Percentiles rank a stretch among this genome's conserved stretches.
Conservation (phyloP, 2,329 filamentous ascomycete genomes). For the Alternaria sp. region DNA sequence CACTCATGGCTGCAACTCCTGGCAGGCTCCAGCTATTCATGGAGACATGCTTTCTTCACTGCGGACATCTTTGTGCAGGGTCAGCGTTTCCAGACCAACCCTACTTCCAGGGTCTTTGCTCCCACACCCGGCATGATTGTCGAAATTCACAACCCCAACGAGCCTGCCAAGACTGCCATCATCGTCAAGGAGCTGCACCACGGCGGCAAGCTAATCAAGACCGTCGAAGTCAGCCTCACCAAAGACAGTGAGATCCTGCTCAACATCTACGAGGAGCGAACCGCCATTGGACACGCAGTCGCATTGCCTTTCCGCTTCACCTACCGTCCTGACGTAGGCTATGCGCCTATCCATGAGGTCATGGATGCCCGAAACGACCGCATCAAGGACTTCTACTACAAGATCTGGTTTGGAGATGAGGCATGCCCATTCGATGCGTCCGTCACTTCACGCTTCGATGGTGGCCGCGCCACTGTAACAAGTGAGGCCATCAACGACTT, state of each 20-base stretch:
- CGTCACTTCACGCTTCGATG: constrained; percentile 87
- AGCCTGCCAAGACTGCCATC: constrained; percentile 83
- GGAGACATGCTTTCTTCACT: constrained; percentile 93
- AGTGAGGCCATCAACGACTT: constrained; percentile 96
- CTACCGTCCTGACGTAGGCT: constrained; percentile 94
- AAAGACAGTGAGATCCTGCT: constrained; percentile 81
- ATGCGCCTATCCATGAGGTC: constrained; percentile 95
- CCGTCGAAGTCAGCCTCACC: constrained; percentile 81
- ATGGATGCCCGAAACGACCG: constrained; percentile 96
- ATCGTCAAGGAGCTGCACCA: constrained; percentile 85
- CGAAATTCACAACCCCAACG: constrained; percentile 82
- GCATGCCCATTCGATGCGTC: constrained; percentile 80
- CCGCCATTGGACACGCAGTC: constrained; percentile 81
- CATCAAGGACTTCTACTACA: constrained; percentile 99
- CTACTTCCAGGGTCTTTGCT: constrained; percentile 87
- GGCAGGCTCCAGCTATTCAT: constrained; percentile 84
- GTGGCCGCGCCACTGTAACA: constrained; percentile 85
- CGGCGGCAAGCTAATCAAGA: constrained; percentile 85
- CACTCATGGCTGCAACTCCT: constrained; percentile 89
- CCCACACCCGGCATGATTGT: constrained; percentile 86
- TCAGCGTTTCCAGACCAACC: constrained; percentile 96
- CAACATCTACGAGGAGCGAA: constrained; percentile 92
- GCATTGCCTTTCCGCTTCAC: constrained; percentile 85
- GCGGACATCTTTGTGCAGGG: constrained; percentile 94
- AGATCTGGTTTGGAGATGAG: constrained; percentile 93